A percentile compares a stretch with the other conserved stretches of the same genome.
phyloP scores from a whole-genome alignment of 2,329 filamentous ascomycete genomes.

The Zymoseptoria ardabiliae region DNA sequence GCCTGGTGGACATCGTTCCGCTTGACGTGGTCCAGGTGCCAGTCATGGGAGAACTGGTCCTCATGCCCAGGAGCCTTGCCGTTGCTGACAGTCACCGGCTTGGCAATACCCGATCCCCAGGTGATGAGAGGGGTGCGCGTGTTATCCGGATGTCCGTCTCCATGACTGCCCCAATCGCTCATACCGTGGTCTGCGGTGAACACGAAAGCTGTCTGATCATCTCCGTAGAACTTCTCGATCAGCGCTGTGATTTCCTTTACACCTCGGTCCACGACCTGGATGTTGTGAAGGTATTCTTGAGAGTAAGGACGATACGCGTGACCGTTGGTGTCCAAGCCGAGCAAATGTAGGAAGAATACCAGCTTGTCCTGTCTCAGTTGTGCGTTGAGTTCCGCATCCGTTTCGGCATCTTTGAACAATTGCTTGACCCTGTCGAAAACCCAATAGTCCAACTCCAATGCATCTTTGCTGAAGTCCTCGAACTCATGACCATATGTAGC shows the following conservation, averaged over 20 bases:
- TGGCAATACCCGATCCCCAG: slow-evolving; percentile 87
- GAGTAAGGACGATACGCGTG: slow-evolving; percentile 86
- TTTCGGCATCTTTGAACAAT: slow-evolving; percentile 72
- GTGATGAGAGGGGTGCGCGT: slow-evolving; percentile 86
- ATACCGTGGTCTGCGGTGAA: slow-evolving; percentile 98
- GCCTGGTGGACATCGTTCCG: slow-evolving; percentile 90
- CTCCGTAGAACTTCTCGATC: slow-evolving; percentile 76
- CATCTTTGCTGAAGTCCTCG: slow-evolving; percentile 84
- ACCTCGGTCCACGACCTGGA: slow-evolving; percentile 87
- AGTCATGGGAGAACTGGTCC: slow-evolving; percentile 78
- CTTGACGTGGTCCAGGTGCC: slow-evolving; percentile 71
- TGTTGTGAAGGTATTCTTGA: slow-evolving; percentile 88
- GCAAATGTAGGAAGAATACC: slow-evolving; percentile 90
- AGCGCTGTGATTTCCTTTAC: slow-evolving; percentile 75
- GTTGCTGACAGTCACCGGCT: slow-evolving; percentile 52
- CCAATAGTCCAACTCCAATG: slow-evolving; percentile 78
- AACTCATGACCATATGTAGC: slow-evolving; percentile 74
- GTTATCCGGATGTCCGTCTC: slow-evolving; percentile 94
- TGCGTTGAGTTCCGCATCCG: slow-evolving; percentile 65
- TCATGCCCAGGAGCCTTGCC: slow-evolving; percentile 73
- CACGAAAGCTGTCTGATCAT: slow-evolving; percentile 80
- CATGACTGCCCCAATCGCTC: slow-evolving; percentile 99
- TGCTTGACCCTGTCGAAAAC: slow-evolving; percentile 91
- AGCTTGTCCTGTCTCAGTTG: slow-evolving; percentile 73
- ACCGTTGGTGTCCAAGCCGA: slow-evolving; percentile 85